These are phyloP conservation scores for Yamadazyma nakazawae DNA, from an alignment of 805 yeast species.

Conservation along the genomic window DNA sequence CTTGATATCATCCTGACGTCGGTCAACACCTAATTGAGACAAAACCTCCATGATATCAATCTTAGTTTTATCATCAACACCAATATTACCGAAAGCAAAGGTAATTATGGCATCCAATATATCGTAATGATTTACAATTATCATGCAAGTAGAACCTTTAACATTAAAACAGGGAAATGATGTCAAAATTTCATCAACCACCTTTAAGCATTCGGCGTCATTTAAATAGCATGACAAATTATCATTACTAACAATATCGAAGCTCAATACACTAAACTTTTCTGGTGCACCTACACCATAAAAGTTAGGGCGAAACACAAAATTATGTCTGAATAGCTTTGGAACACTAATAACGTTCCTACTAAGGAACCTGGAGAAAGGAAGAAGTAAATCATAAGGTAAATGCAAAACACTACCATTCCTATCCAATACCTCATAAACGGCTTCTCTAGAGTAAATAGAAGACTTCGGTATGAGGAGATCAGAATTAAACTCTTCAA, in stretches of 20 bases:
- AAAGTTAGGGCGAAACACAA: conserved; percentile 68
- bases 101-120: conserved; percentile 61
- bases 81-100: conserved; percentile 78
- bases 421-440: conserved; percentile 77
- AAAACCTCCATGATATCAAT: conserved; percentile 64
- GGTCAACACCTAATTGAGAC: conserved; percentile 74
- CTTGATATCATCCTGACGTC: conserved; percentile 57
- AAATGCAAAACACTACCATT: conserved; percentile 86
- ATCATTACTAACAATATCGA: conserved; percentile 69
- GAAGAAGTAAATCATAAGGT: conserved; percentile 86
- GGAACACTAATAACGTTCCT: conserved; percentile 48
- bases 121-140: conserved; percentile 78
- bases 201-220: conserved; percentile 88
- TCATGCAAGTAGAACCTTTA: conserved; percentile 46
- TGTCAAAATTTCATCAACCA: conserved; percentile 68
- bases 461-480: conserved; percentile 78
- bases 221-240: conserved; percentile 44
- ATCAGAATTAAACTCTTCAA: conserved; percentile 65
- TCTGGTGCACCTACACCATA: conserved; percentile 67
- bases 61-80: conserved; percentile 58
- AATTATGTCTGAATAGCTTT: conserved; percentile 72
- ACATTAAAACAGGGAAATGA: conserved; percentile 63
- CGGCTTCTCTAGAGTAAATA: conserved; percentile 57
- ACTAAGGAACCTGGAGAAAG: conserved; percentile 83
- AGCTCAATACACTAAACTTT: conserved; percentile 77